These are phyloP conservation scores for Toxicodendron radicans DNA, from an alignment of 345 rosid genomes.

Conservation along the genomic window DNA sequence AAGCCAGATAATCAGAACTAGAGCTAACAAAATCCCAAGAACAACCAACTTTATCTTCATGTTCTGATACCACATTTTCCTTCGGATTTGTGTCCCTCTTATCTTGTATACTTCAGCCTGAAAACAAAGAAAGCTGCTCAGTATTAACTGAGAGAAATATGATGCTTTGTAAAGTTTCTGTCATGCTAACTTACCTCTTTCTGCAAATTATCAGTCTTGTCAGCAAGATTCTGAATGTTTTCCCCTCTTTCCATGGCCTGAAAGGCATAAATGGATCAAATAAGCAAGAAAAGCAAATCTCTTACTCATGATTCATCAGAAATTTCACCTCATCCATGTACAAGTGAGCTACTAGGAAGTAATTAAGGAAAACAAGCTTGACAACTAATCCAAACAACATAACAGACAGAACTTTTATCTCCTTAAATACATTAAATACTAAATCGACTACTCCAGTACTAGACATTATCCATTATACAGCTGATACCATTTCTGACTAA, in stretches of 20 bases:
- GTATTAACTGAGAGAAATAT: neutral
- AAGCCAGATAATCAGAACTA: constrained; percentile 81
- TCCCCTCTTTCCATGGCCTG: constrained; percentile 93
- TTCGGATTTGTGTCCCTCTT: constrained; percentile 69
- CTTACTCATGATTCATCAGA: constrained; percentile 1
- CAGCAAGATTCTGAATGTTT: constrained; percentile 60
- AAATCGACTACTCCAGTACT: neutral
- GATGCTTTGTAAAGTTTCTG: neutral
- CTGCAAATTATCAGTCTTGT: constrained; percentile 75
- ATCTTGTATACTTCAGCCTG: constrained; percentile 79
- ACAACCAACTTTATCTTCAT: constrained; percentile 94
- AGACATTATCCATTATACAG: no score
- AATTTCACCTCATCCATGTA: neutral
- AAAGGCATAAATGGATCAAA: constrained; percentile 17
- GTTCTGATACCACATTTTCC: constrained; percentile 96
- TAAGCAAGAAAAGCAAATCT: constrained; percentile 1
- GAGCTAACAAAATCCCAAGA: constrained; percentile 70
- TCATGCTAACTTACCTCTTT: constrained; percentile 52
- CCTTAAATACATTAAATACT: no score
- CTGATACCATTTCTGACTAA: no score
- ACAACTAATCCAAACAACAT: neutral
- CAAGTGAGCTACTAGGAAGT: neutral
- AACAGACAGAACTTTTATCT: neutral
- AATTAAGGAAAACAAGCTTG: neutral
- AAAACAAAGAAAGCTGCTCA: neutral